These are phyloP conservation scores for Cymbomonas tetramitiformis DNA, from an alignment of 139 green algal species.

Conservation along the genomic window DNA sequence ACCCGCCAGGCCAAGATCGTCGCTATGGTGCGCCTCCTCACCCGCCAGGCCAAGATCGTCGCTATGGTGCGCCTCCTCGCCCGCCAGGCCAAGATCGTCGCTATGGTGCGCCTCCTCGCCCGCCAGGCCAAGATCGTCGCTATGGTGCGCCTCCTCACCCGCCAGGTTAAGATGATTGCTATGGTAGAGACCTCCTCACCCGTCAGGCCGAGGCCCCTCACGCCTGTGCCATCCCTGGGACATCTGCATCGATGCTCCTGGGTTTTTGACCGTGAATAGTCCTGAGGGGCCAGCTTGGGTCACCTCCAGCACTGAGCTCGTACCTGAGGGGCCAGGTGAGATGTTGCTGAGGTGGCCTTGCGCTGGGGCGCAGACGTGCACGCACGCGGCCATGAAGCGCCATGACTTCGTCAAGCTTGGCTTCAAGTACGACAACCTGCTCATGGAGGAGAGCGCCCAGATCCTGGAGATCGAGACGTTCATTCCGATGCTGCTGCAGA, in stretches of 20 bases:
- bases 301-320: no score
- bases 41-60: constrained; percentile 90
- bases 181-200: no score
- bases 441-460: constrained; percentile 95
- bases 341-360: no score
- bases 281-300: no score
- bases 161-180: constrained; percentile 93
- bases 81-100: constrained; percentile 90
- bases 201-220: no score
- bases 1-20: no score
- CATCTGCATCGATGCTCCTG: no score
- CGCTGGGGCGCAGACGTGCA: no score
- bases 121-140: constrained; percentile 93
- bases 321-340: no score
- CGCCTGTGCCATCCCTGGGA: no score
- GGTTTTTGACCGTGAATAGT: no score
- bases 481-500: constrained; percentile 74
- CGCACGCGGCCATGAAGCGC: constrained; percentile 88
- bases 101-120: constrained; percentile 95
- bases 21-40: no score
- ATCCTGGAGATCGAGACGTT: constrained; percentile 98
- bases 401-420: constrained; percentile 83
- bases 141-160: constrained; percentile 94
- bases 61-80: constrained; percentile 97
- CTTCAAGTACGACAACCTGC: constrained; percentile 91